phyloP scores from a whole-genome alignment of 768 basidiomycete genomes.

The Glaciozyma antarctica region DNA sequence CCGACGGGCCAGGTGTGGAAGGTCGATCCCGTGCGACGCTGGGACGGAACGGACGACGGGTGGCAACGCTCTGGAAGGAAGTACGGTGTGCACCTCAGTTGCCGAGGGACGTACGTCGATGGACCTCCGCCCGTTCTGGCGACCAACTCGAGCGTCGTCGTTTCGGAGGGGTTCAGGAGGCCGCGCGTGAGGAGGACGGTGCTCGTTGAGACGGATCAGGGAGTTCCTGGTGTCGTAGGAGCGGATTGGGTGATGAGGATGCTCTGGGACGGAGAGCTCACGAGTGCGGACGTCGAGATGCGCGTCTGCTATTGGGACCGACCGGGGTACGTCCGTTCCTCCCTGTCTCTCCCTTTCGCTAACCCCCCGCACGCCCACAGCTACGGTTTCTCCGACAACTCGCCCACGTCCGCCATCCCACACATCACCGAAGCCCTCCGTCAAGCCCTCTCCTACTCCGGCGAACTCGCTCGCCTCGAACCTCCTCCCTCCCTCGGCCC shows the following conservation, averaged over 20 bases:
- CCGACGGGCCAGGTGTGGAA: conserved; percentile 26
- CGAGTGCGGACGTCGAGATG: conserved; percentile 17
- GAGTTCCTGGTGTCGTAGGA: conserved; percentile 15
- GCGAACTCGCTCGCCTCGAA: conserved; percentile 29
- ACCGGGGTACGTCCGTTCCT: conserved; percentile 14
- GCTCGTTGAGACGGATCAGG: conserved; percentile 28
- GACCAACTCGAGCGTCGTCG: neutral
- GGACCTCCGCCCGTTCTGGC: conserved; percentile 5
- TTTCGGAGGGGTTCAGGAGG: conserved; percentile 2
- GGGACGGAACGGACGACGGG: neutral
- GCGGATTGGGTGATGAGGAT: conserved; percentile 24
- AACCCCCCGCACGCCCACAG: neutral
- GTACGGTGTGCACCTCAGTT: conserved; percentile 28
- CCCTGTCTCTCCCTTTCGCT: neutral
- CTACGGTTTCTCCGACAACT: conserved; percentile 29
- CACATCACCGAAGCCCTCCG: conserved; percentile 22
- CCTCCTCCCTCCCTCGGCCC: conserved; percentile 17
- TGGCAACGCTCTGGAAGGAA: neutral
- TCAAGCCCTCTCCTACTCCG: conserved; percentile 23
- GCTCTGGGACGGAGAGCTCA: conserved; percentile 25
- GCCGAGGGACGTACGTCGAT: conserved; percentile 24
- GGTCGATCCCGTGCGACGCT: conserved; percentile 10
- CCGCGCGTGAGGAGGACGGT: conserved; percentile 26
- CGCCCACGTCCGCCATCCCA: conserved; percentile 7
- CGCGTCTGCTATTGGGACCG: conserved; percentile 31